These are phyloP conservation scores for Laguncularia racemosa DNA, from an alignment of 345 rosid genomes.

Conservation along the genomic window DNA sequence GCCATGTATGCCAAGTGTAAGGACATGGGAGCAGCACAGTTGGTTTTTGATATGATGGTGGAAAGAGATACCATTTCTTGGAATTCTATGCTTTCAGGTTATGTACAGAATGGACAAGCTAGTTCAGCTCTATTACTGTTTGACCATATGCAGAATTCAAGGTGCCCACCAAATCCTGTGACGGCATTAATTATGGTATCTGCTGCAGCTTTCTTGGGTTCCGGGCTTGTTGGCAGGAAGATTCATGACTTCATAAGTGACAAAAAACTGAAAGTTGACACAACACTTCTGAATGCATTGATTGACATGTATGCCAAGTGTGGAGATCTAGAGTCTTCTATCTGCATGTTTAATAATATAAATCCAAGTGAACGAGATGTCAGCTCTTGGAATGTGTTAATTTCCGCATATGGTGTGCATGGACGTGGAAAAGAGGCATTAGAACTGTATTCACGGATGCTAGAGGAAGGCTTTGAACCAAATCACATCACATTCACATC, in stretches of 20 bases:
- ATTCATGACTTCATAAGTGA: slow-evolving; percentile 39
- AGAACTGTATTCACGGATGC: slow-evolving; percentile 43
- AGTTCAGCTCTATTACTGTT: slow-evolving; percentile 53
- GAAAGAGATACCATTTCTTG: slow-evolving; percentile 59
- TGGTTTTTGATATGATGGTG: slow-evolving; percentile 37
- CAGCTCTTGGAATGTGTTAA: slow-evolving; percentile 76
- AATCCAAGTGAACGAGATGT: slow-evolving; percentile 37
- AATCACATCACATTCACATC: slow-evolving; percentile 61
- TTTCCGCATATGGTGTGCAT: slow-evolving; percentile 69
- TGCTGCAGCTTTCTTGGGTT: slow-evolving; percentile 68
- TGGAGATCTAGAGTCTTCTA: slow-evolving; percentile 53
- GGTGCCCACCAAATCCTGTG: slow-evolving; percentile 44
- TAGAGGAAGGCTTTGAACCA: slow-evolving; percentile 32
- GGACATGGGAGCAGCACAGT: slow-evolving; percentile 33
- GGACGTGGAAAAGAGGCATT: slow-evolving; percentile 63
- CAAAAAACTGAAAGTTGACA: slow-evolving; percentile 38
- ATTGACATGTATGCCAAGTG: slow-evolving; percentile 80
- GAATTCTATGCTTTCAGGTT: slow-evolving; percentile 75
- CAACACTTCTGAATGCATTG: slow-evolving; percentile 54
- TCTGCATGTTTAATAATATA: slow-evolving; percentile 38
- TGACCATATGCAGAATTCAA: slow-evolving; percentile 44
- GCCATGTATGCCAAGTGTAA: slow-evolving; percentile 53
- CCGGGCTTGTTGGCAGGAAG: slow-evolving; percentile 57
- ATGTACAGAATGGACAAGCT: slow-evolving; percentile 65
- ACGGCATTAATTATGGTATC: slow-evolving; percentile 62